phyloP scores from a whole-genome alignment of 2,329 filamentous ascomycete species.

The Coniochaeta hoffmannii region DNA sequence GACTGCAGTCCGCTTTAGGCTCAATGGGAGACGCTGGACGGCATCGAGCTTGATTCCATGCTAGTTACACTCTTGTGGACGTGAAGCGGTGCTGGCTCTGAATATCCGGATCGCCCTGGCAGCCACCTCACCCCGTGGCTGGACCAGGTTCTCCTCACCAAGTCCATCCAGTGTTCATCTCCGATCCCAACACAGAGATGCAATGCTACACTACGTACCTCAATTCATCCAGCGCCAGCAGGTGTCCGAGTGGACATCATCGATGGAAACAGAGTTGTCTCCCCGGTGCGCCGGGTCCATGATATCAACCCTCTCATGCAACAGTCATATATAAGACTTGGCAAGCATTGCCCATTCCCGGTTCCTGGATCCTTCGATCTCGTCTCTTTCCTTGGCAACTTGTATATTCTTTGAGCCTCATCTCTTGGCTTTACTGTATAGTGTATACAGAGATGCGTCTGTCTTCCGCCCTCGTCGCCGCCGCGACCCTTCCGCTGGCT shows the following conservation, averaged over 20 bases:
- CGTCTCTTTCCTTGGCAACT: neutral
- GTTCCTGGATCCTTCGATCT: neutral
- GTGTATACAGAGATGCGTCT: neutral
- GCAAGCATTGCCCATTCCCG: neutral
- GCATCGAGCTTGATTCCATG: neutral
- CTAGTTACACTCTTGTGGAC: neutral
- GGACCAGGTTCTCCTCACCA: neutral
- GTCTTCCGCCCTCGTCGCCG: neutral
- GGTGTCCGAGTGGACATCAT: neutral
- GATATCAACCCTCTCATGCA: neutral
- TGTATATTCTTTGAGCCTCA: neutral
- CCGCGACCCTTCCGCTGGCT: neutral
- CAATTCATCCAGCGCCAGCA: neutral
- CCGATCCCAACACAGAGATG: neutral
- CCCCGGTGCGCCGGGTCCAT: neutral
- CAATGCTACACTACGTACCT: conserved; percentile 1
- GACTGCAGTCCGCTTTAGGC: neutral
- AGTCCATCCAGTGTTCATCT: neutral
- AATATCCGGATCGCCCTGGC: conserved; percentile 1
- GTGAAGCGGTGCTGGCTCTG: neutral
- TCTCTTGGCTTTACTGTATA: neutral
- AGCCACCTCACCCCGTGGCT: neutral
- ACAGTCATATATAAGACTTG: conserved; percentile 1
- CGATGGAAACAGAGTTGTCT: neutral
- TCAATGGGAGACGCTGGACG: neutral